Percentiles rank a stretch among this genome's conserved stretches.
Evolutionary conservation across 2,329 filamentous ascomycete species (phyloP).

Genomic region (Paraphoma sp.): DNA sequence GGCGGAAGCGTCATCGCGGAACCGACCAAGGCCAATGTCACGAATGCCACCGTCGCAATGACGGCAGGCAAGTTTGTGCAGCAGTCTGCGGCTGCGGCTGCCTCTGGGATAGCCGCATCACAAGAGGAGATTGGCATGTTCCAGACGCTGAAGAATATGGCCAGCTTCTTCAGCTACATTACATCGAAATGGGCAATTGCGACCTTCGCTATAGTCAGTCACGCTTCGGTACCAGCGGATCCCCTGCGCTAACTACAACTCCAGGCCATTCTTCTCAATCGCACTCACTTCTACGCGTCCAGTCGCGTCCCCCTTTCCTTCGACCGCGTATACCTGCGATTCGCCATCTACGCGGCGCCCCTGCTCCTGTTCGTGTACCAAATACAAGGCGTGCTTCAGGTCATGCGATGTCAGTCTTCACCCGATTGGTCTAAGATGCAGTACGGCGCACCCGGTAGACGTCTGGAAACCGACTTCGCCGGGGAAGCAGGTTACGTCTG

Average conservation of each 20-base stretch:
- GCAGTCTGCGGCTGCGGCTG: conserved; percentile 51
- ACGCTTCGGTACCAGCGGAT: neutral
- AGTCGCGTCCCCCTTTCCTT: conserved; percentile 81
- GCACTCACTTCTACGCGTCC: conserved; percentile 92
- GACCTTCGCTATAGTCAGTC: conserved; percentile 75
- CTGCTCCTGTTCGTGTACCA: conserved; percentile 59
- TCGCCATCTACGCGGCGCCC: conserved; percentile 42
- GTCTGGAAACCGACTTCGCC: conserved; percentile 57
- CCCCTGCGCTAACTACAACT: conserved; percentile 3
- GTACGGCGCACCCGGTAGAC: conserved; percentile 53
- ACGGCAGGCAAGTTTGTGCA: conserved; percentile 51
- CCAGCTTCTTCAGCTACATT: conserved; percentile 83
- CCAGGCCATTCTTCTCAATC: conserved; percentile 82
- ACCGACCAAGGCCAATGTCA: conserved; percentile 58
- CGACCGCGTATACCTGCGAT: conserved; percentile 64
- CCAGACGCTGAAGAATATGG: conserved; percentile 70
- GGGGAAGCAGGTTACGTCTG: conserved; percentile 73
- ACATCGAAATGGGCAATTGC: conserved; percentile 77
- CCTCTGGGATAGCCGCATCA: conserved; percentile 35
- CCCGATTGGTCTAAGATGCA: conserved; percentile 54
- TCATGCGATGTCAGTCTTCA: conserved; percentile 87
- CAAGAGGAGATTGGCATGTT: conserved; percentile 53
- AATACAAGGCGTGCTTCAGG: conserved; percentile 74
- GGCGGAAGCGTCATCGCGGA: conserved; percentile 67
- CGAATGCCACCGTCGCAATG: conserved; percentile 49